Conservation (phyloP, 208 protist species). For the Trypanosoma avium region DNA sequence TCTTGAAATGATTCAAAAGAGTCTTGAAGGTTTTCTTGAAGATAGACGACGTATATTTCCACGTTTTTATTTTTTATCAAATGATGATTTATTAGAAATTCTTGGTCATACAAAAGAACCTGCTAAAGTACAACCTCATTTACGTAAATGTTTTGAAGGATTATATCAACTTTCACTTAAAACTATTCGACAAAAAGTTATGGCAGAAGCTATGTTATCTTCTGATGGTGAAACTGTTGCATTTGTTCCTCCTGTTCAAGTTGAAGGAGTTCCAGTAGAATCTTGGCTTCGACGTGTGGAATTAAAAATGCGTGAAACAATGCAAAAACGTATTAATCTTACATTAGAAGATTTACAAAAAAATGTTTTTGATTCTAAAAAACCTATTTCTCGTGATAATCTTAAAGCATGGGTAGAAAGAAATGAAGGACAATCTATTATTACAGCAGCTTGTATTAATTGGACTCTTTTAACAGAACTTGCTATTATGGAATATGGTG, state of each 20-base stretch:
- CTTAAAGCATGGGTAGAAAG: conserved; percentile 89
- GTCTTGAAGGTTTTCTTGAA: conserved; percentile 96
- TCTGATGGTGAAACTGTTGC: conserved; percentile 94
- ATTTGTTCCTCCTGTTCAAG: conserved; percentile 82
- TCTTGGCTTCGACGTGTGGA: conserved; percentile 93
- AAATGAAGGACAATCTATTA: conserved; percentile 94
- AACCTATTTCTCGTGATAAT: conserved; percentile 71
- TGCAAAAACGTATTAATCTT: conserved; percentile 81
- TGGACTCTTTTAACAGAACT: conserved; percentile 95
- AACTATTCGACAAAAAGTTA: conserved; percentile 59
- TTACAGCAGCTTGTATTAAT: conserved; percentile 95
- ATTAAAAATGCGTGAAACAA: conserved; percentile 90
- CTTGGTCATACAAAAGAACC: conserved; percentile 97
- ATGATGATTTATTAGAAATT: conserved; percentile 98
- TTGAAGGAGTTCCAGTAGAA: conserved; percentile 93
- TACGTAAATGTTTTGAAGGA: conserved; percentile 98
- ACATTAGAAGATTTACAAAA: conserved; percentile 79
- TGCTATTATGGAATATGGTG: conserved; percentile 87
- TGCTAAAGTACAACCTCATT: conserved; percentile 95
- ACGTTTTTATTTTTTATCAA: conserved; percentile 98
- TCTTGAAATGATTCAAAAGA: conserved; percentile 97
- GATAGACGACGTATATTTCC: conserved; percentile 96
- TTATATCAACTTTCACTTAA: conserved; percentile 91
- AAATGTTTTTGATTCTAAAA: conserved; percentile 79
- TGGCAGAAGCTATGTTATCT: conserved; percentile 83